Evolutionary conservation across 129 eudicot genomes (phyloP).

Genomic region (Oenanthe sinensis): DNA sequence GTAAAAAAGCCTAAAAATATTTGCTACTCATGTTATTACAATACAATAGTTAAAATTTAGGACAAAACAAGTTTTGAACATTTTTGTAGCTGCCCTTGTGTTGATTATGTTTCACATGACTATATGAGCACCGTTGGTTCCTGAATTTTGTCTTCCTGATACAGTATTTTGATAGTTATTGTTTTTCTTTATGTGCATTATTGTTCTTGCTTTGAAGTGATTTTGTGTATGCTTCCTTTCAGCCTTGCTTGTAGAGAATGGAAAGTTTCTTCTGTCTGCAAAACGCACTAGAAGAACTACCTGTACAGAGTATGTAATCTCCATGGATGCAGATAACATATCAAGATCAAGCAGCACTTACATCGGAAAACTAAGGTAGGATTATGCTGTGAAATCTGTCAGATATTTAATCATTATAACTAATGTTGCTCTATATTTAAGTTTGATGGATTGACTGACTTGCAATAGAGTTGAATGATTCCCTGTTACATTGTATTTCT

Average conservation of each 20-base stretch:
- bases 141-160: neutral
- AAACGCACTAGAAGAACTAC: constrained; percentile 69
- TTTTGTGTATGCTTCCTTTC: constrained; percentile 12
- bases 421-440: neutral
- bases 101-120: too few relatives aligned
- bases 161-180: neutral
- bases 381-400: neutral
- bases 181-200: neutral
- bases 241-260: constrained; percentile 45
- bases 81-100: too few relatives aligned
- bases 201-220: neutral
- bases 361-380: constrained; percentile 73
- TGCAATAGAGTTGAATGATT: too few relatives aligned
- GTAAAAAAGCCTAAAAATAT: too few relatives aligned
- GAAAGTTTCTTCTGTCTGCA: constrained; percentile 44
- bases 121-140: neutral
- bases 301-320: constrained; percentile 76
- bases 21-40: neutral
- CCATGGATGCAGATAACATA: constrained; percentile 71
- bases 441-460: neutral
- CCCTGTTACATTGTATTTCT: too few relatives aligned
- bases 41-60: neutral
- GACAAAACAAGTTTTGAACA: neutral
- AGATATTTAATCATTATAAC: neutral
- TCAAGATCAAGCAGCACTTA: constrained; percentile 82